phyloP scores from a whole-genome alignment of 257 asterid genomes.

The Misopates orontium region DNA sequence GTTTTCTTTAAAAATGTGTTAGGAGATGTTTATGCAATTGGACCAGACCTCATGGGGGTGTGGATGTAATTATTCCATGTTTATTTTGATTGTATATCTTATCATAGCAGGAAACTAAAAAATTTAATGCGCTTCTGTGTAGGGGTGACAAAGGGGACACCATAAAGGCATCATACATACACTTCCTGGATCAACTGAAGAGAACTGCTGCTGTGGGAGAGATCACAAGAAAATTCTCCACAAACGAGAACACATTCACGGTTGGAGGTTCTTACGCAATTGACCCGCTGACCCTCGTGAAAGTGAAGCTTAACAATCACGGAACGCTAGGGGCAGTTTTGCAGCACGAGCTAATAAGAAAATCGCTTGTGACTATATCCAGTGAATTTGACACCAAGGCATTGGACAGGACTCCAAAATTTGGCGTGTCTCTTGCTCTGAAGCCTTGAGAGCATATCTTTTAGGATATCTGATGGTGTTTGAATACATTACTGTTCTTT shows the following conservation, averaged over 20 bases:
- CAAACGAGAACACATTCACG: slow-evolving; percentile 63
- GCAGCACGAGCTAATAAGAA: slow-evolving; percentile 59
- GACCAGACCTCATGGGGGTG: too few relatives aligned
- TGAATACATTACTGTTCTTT: slow-evolving; percentile 19
- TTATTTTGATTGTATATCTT: too few relatives aligned
- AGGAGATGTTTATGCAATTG: too few relatives aligned
- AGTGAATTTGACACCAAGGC: slow-evolving; percentile 69
- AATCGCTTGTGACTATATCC: slow-evolving; percentile 55
- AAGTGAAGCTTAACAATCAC: slow-evolving; percentile 64
- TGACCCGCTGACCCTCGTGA: slow-evolving; percentile 55
- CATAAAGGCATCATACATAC: slow-evolving; percentile 60
- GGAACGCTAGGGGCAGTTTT: slow-evolving; percentile 57
- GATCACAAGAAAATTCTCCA: slow-evolving; percentile 58
- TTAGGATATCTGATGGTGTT: background rate
- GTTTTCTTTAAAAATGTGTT: too few relatives aligned
- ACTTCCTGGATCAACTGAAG: slow-evolving; percentile 54
- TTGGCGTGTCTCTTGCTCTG: slow-evolving; percentile 59
- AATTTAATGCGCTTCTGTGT: slow-evolving; percentile 8
- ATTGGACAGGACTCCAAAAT: slow-evolving; percentile 64
- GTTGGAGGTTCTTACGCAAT: slow-evolving; percentile 65
- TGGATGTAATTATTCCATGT: too few relatives aligned
- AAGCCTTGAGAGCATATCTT: slow-evolving; percentile 46
- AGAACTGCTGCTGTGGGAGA: slow-evolving; percentile 63
- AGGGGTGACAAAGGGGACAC: slow-evolving; percentile 77
- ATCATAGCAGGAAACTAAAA: too few relatives aligned